Evolutionary conservation across 1,284 basidiomycete genomes (phyloP).

Genomic region (Moesziomyces sp.): DNA sequence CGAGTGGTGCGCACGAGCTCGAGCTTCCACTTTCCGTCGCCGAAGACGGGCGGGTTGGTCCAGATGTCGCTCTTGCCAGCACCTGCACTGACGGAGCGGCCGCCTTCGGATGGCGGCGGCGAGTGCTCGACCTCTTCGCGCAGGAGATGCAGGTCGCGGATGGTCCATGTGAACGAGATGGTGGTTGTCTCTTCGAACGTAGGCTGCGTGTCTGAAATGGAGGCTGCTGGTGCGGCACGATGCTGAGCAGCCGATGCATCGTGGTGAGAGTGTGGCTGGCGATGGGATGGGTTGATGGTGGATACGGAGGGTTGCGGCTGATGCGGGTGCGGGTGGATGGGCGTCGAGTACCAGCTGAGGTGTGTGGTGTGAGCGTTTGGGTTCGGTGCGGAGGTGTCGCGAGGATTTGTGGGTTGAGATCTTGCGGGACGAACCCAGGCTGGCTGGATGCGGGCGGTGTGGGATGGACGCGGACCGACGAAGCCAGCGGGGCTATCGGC

Average conservation of each 20-base stretch:
- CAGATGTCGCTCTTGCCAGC: conserved; percentile 61
- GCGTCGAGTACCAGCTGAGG: no score
- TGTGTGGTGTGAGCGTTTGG: no score
- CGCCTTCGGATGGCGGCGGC: conserved; percentile 46
- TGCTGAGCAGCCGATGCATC: background rate
- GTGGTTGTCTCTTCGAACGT: conserved; percentile 58
- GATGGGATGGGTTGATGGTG: conserved; percentile 1
- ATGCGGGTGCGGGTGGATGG: no score
- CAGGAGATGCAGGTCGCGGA: conserved; percentile 52
- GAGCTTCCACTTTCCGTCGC: conserved; percentile 64
- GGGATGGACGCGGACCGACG: background rate
- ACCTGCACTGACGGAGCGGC: conserved; percentile 58
- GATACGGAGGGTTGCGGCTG: background rate
- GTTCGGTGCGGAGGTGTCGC: no score
- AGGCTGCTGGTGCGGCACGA: background rate
- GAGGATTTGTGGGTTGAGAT: no score
- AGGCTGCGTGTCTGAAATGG: conserved; percentile 14
- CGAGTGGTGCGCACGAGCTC: conserved; percentile 56
- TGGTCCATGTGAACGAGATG: conserved; percentile 59
- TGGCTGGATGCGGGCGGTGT: background rate
- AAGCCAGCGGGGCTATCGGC: background rate
- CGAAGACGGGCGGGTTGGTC: conserved; percentile 63
- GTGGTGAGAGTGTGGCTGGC: conserved; percentile 1
- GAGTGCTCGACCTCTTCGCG: conserved; percentile 58
- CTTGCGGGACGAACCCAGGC: no score